Base-by-base conservation (phyloP, 208 protist genomes). In the Trypanosoma conorhini region DNA sequence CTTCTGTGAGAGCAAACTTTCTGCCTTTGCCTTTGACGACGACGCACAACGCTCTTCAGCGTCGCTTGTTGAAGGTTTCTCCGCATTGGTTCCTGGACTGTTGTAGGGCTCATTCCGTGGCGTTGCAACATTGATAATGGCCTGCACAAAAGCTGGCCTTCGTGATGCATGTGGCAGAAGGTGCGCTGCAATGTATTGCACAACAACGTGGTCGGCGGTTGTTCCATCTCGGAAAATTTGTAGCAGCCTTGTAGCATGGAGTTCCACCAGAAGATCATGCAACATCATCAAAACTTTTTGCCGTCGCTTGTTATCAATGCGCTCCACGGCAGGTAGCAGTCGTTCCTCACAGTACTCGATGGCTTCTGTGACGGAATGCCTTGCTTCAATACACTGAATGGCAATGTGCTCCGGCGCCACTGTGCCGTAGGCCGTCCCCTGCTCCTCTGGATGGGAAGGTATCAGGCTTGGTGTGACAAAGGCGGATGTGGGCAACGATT, bases 351-450 rank as follows among this genome's bases (percentile, higher is more conserved):
- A 70, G 51, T 80, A 80, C 21, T 55, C 55, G 52, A 80, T 74
- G 12, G 76, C 76, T 26, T 80, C 76, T 5, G 38, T 62, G 17
- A 80, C 76, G 35, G 76, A 80, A 35, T 80, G 76, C 35, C 52
- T 50, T 28, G 26, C 24, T 50, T 80, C 64, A 65, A 80, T 76
- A 46, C 76, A 80, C 24, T 74, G 61, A 60, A 76, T 76, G n/a
- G 65, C 64, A 48, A 76, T 76, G 26, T 76, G 55, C 48, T 76
- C 76, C 15, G 69, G 69, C 10, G 57, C 51, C 35, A 80, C 30
- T 1, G 30, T 38, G 31, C 7, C n/a, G 17, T 4, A 26, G 4
- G 33, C 13, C 24, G 35, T 1, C 24, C 2, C 17, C 28, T 13
- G 17, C 46, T 54, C 51, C 26, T 66, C 65, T 44, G n/a, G 46